Base-by-base conservation (phyloP, 768 basidiomycete species). In the Xerocomellus intermedius region DNA sequence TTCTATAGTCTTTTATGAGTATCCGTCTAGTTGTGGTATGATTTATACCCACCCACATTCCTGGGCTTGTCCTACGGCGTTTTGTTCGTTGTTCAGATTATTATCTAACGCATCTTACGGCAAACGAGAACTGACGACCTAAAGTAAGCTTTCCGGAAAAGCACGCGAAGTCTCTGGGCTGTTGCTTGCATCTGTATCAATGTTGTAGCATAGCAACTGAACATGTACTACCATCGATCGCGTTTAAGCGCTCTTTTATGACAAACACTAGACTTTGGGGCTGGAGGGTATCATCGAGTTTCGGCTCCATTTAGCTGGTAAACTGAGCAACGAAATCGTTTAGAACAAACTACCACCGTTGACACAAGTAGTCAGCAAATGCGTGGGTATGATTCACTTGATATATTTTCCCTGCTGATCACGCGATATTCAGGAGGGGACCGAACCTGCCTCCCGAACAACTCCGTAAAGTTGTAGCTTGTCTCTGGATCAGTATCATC, bases 141-240 rank as follows among this genome's bases (percentile, higher is more conserved):
- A 47, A 54, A 57, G 57, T 52, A 42, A 49, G 52, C 50, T 51
- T 54, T 53, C 45, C 24, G 49, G 47, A 42, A 47, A 42, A 54
- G 54, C 45, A 39, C 30, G 48, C 37, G 42, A 30, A 33, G 26
- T 33, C 28, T 48, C 42, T 39, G 6, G 1, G 33, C 42, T 17
- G 33, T 50, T 56, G 49, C 47, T 53, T 54, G 57, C 54, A 54
- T 54, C 16, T 45, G 56, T 53, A 44, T 51, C 59, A 55, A 28
- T 52, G 10, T 39, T 65, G 65, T 68, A 69, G 60, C 68, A 64
- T 62, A 67, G 56, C 14, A 38, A 32, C 36, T 59, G 57, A n/a
- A n/a, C n/a, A n/a, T 69, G 64, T 59, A 58, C 28, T 59, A 69
- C n/a, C 39, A 46, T 50, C 32, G 3, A 22, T 37, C 22, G 47